phyloP scores from a whole-genome alignment of 2,329 filamentous ascomycete genomes.

The Zymoseptoria pseudotritici region DNA sequence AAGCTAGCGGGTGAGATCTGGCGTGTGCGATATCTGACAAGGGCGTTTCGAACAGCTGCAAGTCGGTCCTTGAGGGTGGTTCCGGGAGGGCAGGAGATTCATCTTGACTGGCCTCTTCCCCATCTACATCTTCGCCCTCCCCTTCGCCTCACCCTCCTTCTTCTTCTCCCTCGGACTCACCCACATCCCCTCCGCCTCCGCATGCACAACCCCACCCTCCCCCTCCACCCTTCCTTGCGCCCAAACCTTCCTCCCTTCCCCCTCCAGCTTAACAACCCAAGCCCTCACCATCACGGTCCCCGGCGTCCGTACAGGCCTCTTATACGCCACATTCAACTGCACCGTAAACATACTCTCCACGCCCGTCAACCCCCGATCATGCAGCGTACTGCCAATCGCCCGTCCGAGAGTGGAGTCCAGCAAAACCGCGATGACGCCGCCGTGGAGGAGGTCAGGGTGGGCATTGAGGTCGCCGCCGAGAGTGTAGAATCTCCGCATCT shows the following conservation, averaged over 20 bases:
- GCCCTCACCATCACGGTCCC: slow-evolving; percentile 12
- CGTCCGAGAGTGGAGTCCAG: slow-evolving; percentile 15
- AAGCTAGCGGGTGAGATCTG: too few species aligned
- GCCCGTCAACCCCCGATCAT: slow-evolving; percentile 1
- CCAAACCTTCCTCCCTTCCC: slow-evolving; percentile 16
- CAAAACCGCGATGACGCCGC: slow-evolving; percentile 16
- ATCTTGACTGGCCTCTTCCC: background rate
- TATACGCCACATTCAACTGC: slow-evolving; percentile 17
- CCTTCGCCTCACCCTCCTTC: slow-evolving; percentile 3
- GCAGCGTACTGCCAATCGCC: slow-evolving; percentile 10
- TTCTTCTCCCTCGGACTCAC: slow-evolving; percentile 9
- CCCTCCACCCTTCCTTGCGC: slow-evolving; percentile 14
- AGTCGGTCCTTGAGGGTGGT: too few species aligned
- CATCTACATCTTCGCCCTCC: background rate
- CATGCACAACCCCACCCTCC: slow-evolving; percentile 14
- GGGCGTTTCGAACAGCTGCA: too few species aligned
- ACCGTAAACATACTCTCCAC: slow-evolving; percentile 14
- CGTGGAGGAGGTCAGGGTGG: slow-evolving; percentile 16
- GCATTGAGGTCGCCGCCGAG: slow-evolving; percentile 17
- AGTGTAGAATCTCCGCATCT: slow-evolving; percentile 16
- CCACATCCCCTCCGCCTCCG: slow-evolving; percentile 17
- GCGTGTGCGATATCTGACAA: too few species aligned
- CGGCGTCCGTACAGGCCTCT: slow-evolving; percentile 16
- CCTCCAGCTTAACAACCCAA: slow-evolving; percentile 15
- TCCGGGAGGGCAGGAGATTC: background rate